phyloP scores from a whole-genome alignment of 768 basidiomycete species.

The Amanita molliuscula region DNA sequence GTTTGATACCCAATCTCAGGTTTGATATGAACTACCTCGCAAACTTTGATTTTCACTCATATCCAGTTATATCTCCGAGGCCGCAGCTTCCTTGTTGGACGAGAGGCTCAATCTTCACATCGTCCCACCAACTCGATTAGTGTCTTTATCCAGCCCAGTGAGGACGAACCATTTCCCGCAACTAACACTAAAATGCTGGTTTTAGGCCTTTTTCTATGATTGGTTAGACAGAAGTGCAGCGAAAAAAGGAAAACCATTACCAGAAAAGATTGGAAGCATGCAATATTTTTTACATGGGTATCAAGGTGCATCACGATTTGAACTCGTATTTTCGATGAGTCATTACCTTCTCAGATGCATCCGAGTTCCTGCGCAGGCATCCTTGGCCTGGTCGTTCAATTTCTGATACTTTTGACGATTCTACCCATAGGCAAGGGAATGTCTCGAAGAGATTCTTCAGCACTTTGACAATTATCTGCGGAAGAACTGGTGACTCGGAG shows the following conservation, averaged over 20 bases:
- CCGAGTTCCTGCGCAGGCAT: slow-evolving; percentile 76
- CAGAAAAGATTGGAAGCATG: slow-evolving; percentile 87
- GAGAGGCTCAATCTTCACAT: slow-evolving; percentile 64
- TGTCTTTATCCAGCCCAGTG: slow-evolving; percentile 69
- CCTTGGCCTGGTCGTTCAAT: slow-evolving; percentile 85
- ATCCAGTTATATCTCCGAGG: slow-evolving; percentile 76
- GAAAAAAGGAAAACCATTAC: slow-evolving; percentile 76
- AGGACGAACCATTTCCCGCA: slow-evolving; percentile 15
- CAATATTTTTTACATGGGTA: slow-evolving; percentile 84
- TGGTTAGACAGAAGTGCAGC: slow-evolving; percentile 77
- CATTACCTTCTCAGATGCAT: slow-evolving; percentile 47
- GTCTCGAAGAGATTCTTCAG: slow-evolving; percentile 57
- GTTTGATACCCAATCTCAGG: slow-evolving; percentile 86
- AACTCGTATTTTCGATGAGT: neutral
- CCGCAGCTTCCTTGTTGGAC: slow-evolving; percentile 80
- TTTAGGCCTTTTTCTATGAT: slow-evolving; percentile 83
- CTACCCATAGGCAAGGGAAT: slow-evolving; percentile 63
- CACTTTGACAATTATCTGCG: slow-evolving; percentile 74
- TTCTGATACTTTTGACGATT: slow-evolving; percentile 79
- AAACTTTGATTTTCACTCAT: neutral
- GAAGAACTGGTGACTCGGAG: slow-evolving; percentile 69
- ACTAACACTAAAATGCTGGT: neutral
- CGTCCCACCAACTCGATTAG: slow-evolving; percentile 79
- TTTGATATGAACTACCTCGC: slow-evolving; percentile 14
- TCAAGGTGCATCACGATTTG: slow-evolving; percentile 35